Evolutionary conservation across 2,329 filamentous ascomycete genomes (phyloP).

Genomic region (Trichoderma atrobrunneum): DNA sequence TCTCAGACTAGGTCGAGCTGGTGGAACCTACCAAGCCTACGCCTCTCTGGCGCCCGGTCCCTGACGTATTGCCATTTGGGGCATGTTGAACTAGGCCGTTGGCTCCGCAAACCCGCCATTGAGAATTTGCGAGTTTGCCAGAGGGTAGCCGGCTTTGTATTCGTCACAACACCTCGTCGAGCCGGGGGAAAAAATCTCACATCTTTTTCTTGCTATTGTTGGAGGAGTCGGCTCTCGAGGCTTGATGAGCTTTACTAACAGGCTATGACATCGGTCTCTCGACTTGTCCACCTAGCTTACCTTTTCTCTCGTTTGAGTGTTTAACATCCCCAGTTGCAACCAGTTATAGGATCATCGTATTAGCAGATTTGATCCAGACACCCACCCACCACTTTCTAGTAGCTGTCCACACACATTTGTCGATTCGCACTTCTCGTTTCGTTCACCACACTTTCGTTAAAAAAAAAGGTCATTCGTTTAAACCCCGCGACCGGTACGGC

Average conservation of each 20-base stretch:
- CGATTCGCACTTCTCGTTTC: conserved; percentile 7
- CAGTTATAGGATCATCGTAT: background rate
- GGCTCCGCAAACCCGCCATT: conserved; percentile 13
- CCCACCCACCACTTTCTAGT: conserved; percentile 3
- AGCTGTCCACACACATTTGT: background rate
- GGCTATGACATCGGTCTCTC: background rate
- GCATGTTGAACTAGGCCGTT: conserved; percentile 9
- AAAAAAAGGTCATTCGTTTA: background rate
- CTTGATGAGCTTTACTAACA: background rate
- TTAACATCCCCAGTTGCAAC: background rate
- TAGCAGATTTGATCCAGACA: background rate
- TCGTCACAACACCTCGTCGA: conserved; percentile 1
- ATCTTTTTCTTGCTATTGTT: background rate
- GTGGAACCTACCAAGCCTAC: conserved; percentile 19
- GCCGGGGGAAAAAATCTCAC: background rate
- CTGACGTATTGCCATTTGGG: conserved; percentile 18
- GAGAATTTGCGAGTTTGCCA: conserved; percentile 12
- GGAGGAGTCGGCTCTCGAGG: background rate
- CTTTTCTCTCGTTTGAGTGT: background rate
- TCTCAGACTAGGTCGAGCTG: background rate
- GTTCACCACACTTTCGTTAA: background rate
- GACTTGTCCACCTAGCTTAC: background rate
- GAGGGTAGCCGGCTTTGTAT: background rate
- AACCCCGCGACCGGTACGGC: background rate
- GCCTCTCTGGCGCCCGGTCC: conserved; percentile 13